phyloP scores from a whole-genome alignment of 805 yeast species.

The Kazachstania taianensis region DNA sequence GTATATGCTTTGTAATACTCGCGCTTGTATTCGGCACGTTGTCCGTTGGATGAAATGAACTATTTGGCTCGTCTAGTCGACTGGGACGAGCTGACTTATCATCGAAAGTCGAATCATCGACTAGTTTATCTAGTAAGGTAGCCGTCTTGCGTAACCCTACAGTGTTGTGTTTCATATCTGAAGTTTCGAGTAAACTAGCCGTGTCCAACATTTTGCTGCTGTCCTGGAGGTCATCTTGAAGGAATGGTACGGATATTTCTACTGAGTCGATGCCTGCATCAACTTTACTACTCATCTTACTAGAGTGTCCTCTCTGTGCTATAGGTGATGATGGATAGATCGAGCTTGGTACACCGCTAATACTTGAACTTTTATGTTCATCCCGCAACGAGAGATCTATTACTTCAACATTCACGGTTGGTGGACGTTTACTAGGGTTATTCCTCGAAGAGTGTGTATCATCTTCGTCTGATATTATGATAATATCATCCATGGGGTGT shows the following conservation, averaged over 20 bases:
- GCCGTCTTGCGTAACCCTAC: too few species aligned
- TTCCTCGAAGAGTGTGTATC: too few species aligned
- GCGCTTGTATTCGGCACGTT: background rate
- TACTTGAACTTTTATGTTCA: background rate
- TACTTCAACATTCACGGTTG: too few species aligned
- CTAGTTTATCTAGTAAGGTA: slow-evolving; percentile 10
- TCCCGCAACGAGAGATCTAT: slow-evolving; percentile 3
- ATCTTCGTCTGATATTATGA: too few species aligned
- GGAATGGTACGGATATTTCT: slow-evolving; percentile 18
- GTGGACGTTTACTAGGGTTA: too few species aligned
- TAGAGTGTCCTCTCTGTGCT: background rate
- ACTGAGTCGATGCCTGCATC: slow-evolving; percentile 9
- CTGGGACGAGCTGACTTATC: too few species aligned
- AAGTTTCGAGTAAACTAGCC: background rate
- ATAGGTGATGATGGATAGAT: slow-evolving; percentile 3
- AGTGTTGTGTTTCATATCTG: slow-evolving; percentile 7
- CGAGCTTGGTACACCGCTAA: background rate
- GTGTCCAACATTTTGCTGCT: background rate
- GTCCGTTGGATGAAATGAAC: background rate
- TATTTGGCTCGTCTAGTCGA: background rate
- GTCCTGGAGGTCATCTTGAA: slow-evolving; percentile 10
- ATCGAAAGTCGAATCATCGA: slow-evolving; percentile 8
- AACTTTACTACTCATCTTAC: background rate
- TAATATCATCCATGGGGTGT: too few species aligned
- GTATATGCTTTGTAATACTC: background rate